Base-by-base conservation (phyloP, 441 rosid genomes). In the Gossypium gossypioides region DNA sequence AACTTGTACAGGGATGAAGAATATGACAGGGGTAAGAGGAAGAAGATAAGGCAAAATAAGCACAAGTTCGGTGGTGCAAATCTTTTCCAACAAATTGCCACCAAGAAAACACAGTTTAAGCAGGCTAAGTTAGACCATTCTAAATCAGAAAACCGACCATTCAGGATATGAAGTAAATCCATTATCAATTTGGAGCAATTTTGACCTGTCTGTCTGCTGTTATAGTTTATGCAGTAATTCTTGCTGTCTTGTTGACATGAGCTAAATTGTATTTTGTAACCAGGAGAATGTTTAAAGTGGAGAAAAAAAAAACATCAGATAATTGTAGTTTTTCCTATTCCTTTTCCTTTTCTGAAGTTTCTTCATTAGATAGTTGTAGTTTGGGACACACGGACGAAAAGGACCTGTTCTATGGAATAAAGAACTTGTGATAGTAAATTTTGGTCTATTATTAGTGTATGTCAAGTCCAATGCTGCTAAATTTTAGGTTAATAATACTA, bases 1-100 rank as follows among this genome's bases (percentile, higher is more conserved):
- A 9, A 22, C 70, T 75, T 66, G 1, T 57, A 15, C 78, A 94
- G 99, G 97, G 97, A 94, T 69, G 97, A 88, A 78, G 97, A 90
- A 79, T 95, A 92, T 67, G 99, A 95, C 74, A 81, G 78, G 24
- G 99, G 99, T 4, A 95, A 81, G 88, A 85, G 89, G 80, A 95
- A 88, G 89, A 92, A 92, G 84, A 74, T 86, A 29, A 87, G 85
- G 80, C 71, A 42, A 0, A 74, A 80, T 13, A 81, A 76, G 77
- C 83, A 82, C 25, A 55, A 66, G 34, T 84, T 85, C 57, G 86
- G 74, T 2, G 92, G 93, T 44, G 86, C 86, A 40, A 92, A 91
- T 84, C 89, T 71, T 54, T 94, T 95, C 89, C 99, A 92, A 80
- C 81, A 77, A 80, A 5, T 87, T 8, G 87, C 93, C 0, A 68